Base-by-base conservation (phyloP, 2,329 filamentous ascomycete genomes). In the Blastomyces parvus region DNA sequence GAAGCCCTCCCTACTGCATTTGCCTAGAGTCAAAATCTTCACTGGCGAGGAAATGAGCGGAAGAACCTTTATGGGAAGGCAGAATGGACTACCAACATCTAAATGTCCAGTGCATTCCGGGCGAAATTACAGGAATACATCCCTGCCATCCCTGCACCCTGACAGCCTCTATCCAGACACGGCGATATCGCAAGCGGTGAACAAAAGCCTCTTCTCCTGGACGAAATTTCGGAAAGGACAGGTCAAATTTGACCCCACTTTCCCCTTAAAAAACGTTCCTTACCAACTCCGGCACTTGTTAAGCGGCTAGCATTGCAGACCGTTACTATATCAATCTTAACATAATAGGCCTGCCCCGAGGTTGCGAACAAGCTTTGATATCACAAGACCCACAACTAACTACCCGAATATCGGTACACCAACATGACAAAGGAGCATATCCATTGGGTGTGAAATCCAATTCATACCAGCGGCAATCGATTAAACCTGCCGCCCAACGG, bases 271-370 rank as follows among this genome's bases (percentile, higher is more conserved):
- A 48, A 27, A 27, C 3, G 42, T 38, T 38, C 9, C 4, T 42
- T 38, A 27, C n/a, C 19, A 27, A 6, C n/a, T 17, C 36, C 6
- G 55, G 11, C 13, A 42, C 40, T 22, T 58, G 11, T 14, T n/a
- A 44, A 44, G 19, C 46, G 17, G 13, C 40, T 36, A 36, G 40
- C 17, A n/a, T 42, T 33, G 17, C 42, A 36, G 25, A 13, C 58
- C 58, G 42, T 59, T 59, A 59, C 14, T 22, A 59, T 59, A 59
- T 46, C 22, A 46, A 46, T 17, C 17, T 59, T 58, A 44, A 58
- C 25, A 59, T 59, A 59, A 33, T 57, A 40, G 9, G 33, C 7
- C 58, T 9, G 8, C 42, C 5, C 42, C 19, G n/a, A 11, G 27
- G 27, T 17, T 59, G 14, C 5, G 19, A 33, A 22, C 42, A 59